These are phyloP conservation scores for Apiospora aurea DNA, from an alignment of 2,329 filamentous ascomycete genomes.

Conservation along the genomic window DNA sequence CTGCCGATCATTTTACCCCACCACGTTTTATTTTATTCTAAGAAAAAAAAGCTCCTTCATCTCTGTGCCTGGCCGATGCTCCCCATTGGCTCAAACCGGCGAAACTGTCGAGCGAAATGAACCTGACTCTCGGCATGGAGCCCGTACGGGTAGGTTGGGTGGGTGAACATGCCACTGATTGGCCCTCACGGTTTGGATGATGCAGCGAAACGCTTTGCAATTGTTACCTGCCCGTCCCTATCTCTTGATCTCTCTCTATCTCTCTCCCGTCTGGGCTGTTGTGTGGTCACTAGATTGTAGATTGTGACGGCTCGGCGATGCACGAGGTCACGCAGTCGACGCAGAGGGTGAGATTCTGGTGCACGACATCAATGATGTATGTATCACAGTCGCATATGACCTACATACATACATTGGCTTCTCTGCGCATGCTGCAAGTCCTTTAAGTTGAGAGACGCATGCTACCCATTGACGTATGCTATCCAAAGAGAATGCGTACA, in stretches of 20 bases:
- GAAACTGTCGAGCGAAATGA: not conserved
- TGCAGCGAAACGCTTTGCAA: conserved; percentile 11
- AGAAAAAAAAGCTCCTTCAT: not conserved
- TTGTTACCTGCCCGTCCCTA: not conserved
- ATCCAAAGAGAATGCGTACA: not conserved
- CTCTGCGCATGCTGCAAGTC: not conserved
- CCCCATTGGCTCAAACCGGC: not conserved
- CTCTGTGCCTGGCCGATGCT: not conserved
- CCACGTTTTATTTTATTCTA: conserved; percentile 3
- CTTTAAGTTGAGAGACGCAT: not conserved
- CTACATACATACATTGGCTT: not conserved
- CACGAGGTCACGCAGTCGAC: conserved; percentile 14
- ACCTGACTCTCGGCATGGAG: not conserved
- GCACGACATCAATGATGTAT: not conserved
- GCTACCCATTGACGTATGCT: not conserved
- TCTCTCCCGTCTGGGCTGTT: not conserved
- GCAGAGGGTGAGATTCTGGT: conserved; percentile 1
- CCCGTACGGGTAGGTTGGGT: too few relatives aligned
- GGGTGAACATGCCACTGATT: not conserved
- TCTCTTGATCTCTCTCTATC: not conserved
- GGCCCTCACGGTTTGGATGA: not conserved
- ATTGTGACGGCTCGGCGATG: conserved; percentile 18
- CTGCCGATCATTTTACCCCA: not conserved
- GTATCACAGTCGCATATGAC: not conserved
- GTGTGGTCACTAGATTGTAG: not conserved